A percentile compares a stretch with the other conserved stretches of the same genome.
Conservation (phyloP, 108 stramenopile species). For the Stephanodiscus triporus region DNA sequence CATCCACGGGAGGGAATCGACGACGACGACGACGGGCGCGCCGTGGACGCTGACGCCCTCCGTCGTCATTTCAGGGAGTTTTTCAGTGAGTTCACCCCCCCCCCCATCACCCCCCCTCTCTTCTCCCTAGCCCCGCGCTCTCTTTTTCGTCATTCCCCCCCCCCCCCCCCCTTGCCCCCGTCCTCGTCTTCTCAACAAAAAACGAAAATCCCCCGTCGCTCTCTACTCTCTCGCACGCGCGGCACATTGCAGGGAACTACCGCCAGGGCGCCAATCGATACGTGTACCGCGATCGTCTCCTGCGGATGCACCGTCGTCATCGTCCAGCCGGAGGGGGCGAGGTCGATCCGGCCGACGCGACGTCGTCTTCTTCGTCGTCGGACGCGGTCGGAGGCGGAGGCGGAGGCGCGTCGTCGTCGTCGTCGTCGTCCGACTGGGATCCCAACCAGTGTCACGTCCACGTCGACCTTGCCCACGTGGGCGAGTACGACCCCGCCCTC, state of each 20-base stretch:
- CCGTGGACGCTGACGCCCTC: conserved; percentile 60
- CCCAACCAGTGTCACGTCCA: conserved; percentile 60
- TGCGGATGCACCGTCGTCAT: conserved; percentile 83
- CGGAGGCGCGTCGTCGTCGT: too few species aligned
- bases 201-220: too few species aligned
- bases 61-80: conserved; percentile 88
- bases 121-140: too few species aligned
- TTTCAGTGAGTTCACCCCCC: conserved; percentile 61
- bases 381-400: conserved; percentile 21
- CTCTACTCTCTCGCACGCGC: too few species aligned
- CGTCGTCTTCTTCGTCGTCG: conserved; percentile 4
- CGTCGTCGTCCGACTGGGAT: conserved; percentile 33
- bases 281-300: conserved; percentile 78
- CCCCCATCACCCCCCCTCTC: too few species aligned
- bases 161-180: neutral
- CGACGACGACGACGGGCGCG: conserved; percentile 47
- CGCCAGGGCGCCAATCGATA: conserved; percentile 75
- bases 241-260: conserved; percentile 89
- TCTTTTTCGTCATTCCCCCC: neutral
- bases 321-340: conserved; percentile 32
- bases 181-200: too few species aligned
- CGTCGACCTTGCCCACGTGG: conserved; percentile 81
- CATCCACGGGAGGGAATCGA: too few species aligned
- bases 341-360: too few species aligned
- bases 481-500: conserved; percentile 86